These are phyloP conservation scores for Cucurbita ficifolia DNA, from an alignment of 306 rosid genomes.

Conservation along the genomic window DNA sequence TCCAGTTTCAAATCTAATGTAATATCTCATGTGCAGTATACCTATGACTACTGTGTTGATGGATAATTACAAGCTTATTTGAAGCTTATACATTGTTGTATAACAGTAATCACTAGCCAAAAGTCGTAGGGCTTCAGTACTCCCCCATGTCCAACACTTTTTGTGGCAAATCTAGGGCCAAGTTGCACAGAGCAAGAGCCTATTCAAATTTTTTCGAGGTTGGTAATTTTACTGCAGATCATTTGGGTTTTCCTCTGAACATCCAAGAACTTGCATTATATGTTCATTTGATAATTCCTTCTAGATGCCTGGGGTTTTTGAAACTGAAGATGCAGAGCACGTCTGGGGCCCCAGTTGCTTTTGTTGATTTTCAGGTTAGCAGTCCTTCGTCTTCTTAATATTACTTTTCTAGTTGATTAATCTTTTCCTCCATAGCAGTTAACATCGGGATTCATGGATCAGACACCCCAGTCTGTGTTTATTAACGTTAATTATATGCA, in stretches of 20 bases:
- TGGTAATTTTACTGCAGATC: not conserved
- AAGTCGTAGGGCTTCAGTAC: slow-evolving; percentile 11
- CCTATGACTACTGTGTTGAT: not conserved
- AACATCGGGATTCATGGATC: not conserved
- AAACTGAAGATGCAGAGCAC: slow-evolving; percentile 92
- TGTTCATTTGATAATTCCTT: not conserved
- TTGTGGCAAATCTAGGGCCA: slow-evolving; percentile 86
- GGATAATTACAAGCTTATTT: slow-evolving; percentile 19
- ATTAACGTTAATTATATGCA: not conserved
- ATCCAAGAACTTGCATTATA: not conserved
- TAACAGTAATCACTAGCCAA: slow-evolving; percentile 13
- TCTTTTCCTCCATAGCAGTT: no score
- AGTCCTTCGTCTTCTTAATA: not conserved
- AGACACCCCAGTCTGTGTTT: not conserved
- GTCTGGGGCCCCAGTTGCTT: slow-evolving; percentile 87
- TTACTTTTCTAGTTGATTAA: no score
- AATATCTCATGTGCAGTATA: not conserved
- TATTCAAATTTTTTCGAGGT: slow-evolving; percentile 72
- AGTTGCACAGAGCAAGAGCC: slow-evolving; percentile 82
- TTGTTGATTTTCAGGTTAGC: slow-evolving; percentile 88
- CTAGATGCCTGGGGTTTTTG: slow-evolving; percentile 76
- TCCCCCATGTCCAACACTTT: slow-evolving; percentile 73
- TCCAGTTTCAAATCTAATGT: not conserved
- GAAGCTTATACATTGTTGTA: slow-evolving; percentile 17
- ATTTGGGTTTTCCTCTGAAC: not conserved